Conservation (phyloP, 2,329 filamentous ascomycete genomes). For the Fusarium sp. region DNA sequence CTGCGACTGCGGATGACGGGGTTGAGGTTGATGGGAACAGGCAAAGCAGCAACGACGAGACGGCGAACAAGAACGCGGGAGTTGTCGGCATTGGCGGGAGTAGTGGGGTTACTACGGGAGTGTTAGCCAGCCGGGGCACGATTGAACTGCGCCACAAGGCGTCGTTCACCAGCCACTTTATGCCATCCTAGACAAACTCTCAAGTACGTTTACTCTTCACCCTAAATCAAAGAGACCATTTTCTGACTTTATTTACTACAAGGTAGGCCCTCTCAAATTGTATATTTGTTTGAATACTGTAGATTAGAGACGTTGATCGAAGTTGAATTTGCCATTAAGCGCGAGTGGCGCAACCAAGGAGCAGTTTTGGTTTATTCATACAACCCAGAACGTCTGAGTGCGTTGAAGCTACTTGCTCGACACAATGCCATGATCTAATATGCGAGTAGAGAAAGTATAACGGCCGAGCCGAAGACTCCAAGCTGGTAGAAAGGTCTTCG, state of each 20-base stretch:
- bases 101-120: too few species aligned
- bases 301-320: not conserved
- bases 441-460: not conserved
- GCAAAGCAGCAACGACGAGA: not conserved
- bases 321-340: not conserved
- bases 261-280: too few species aligned
- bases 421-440: not conserved
- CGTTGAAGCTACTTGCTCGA: not conserved
- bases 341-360: not conserved
- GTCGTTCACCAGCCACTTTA: not conserved
- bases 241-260: too few species aligned
- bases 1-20: not conserved
- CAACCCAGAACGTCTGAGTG: too few species aligned
- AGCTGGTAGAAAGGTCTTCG: not conserved
- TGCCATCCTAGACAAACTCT: not conserved
- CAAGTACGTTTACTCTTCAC: not conserved
- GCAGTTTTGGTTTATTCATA: too few species aligned
- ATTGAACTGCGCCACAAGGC: not conserved
- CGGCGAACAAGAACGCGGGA: not conserved
- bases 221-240: not conserved
- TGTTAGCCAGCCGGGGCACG: too few species aligned
- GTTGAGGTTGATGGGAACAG: not conserved
- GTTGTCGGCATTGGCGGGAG: too few species aligned
- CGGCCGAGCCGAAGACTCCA: not conserved
- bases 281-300: not conserved